Conservation (phyloP, 257 asterid genomes). For the Solanum piurae region DNA sequence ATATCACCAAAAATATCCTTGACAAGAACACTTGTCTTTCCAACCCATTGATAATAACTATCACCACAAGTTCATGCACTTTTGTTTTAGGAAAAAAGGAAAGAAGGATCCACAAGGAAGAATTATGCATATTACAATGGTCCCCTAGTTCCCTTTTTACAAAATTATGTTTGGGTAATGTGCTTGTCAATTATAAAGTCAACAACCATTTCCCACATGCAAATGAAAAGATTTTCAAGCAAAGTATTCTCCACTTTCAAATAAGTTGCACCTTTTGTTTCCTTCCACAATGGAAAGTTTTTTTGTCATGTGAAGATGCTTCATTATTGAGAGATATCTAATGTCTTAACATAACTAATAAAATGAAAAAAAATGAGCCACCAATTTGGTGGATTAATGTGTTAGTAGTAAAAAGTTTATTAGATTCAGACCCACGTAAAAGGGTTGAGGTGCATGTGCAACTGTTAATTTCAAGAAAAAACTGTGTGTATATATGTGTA, state of each 20-base stretch:
- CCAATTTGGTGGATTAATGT: background rate
- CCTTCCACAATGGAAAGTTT: background rate
- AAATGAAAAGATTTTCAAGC: background rate
- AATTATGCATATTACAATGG: background rate
- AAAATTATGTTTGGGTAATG: background rate
- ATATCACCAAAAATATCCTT: background rate
- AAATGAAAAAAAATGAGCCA: background rate
- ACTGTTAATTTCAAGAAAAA: background rate
- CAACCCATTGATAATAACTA: background rate
- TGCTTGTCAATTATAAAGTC: conserved; percentile 1
- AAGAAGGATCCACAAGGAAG: background rate
- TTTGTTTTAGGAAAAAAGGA: background rate
- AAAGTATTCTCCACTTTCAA: background rate
- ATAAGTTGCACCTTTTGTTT: background rate
- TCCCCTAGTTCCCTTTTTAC: background rate
- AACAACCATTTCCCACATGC: conserved; percentile 1
- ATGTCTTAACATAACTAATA: background rate
- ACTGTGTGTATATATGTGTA: background rate
- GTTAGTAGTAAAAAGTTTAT: background rate
- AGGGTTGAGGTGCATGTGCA: background rate
- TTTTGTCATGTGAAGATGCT: background rate
- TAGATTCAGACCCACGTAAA: background rate
- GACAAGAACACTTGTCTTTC: background rate
- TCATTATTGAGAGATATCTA: background rate
- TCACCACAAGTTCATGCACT: background rate